A percentile compares a stretch with the other conserved stretches of the same genome.
phyloP scores from a whole-genome alignment of 495 filamentous ascomycete species.

The Aspergillus ostianus region DNA sequence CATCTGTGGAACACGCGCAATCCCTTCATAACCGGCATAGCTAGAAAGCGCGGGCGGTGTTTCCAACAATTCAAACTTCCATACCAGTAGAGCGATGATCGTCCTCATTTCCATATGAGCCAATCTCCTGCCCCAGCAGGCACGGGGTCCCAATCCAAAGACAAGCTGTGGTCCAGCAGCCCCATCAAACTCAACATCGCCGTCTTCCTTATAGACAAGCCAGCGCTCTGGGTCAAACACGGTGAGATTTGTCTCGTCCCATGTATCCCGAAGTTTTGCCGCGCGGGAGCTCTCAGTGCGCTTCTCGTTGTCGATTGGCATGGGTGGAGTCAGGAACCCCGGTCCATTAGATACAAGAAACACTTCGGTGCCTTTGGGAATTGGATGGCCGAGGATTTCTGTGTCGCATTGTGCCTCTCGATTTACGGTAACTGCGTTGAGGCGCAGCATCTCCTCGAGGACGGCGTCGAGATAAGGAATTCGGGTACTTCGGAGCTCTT shows the following conservation, averaged over 20 bases:
- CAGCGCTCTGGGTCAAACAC: constrained; percentile 15
- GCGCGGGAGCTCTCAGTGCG: neutral
- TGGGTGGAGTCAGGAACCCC: constrained; percentile 12
- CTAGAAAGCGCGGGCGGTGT: too few relatives aligned
- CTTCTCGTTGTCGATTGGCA: neutral
- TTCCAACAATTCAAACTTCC: too few relatives aligned
- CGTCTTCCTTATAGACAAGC: constrained; percentile 12
- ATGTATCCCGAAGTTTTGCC: too few relatives aligned
- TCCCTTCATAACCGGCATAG: too few relatives aligned
- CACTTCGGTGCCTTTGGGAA: constrained; percentile 35
- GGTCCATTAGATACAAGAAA: constrained; percentile 31
- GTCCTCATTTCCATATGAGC: too few relatives aligned
- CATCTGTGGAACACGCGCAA: too few relatives aligned
- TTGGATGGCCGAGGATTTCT: constrained; percentile 24
- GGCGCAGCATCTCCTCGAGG: constrained; percentile 36
- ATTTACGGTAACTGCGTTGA: constrained; percentile 11
- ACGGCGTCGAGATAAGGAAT: constrained; percentile 38
- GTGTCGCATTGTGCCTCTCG: constrained; percentile 32
- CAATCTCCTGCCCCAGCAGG: too few relatives aligned
- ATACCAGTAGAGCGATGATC: too few relatives aligned
- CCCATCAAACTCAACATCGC: constrained; percentile 21
- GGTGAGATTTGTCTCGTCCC: constrained; percentile 11
- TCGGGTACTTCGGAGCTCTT: constrained; percentile 26
- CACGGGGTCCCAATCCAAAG: too few relatives aligned
- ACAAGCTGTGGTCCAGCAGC: constrained; percentile 22